phyloP scores from a whole-genome alignment of 805 yeast species.

The Wickerhamomyces rabaulensis region DNA sequence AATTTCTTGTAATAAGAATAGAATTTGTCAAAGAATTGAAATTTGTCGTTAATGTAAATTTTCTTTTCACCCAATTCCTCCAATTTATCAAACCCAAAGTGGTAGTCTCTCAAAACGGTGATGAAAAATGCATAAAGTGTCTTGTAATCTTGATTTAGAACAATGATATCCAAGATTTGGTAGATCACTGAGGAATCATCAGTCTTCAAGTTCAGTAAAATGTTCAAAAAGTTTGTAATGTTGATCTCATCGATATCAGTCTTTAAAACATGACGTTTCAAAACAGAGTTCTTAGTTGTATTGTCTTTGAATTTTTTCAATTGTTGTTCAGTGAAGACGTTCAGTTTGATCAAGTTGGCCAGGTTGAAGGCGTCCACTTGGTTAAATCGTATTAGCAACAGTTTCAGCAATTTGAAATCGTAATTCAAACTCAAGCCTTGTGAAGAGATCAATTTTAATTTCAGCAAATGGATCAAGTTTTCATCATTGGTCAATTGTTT shows the following conservation, averaged over 20 bases:
- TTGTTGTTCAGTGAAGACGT: constrained; percentile 11
- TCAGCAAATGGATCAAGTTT: constrained; percentile 25
- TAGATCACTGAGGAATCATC: constrained; percentile 9
- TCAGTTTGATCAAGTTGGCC: constrained; percentile 12
- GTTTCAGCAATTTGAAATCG: constrained; percentile 29
- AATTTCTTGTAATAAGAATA: constrained; percentile 19
- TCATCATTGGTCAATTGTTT: constrained; percentile 16
- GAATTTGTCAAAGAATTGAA: constrained; percentile 17
- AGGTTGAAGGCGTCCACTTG: constrained; percentile 17
- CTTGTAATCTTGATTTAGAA: constrained; percentile 29
- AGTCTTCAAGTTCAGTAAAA: constrained; percentile 5
- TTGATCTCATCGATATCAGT: constrained; percentile 9
- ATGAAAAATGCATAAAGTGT: constrained; percentile 33
- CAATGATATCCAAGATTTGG: constrained; percentile 18
- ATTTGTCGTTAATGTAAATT: constrained; percentile 12
- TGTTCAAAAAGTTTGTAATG: constrained; percentile 4
- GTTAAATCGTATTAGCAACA: constrained; percentile 17
- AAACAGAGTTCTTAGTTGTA: constrained; percentile 8
- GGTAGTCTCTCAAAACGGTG: constrained; percentile 41
- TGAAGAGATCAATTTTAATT: constrained; percentile 31
- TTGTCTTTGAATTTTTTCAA: constrained; percentile 16
- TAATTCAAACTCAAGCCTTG: constrained; percentile 28
- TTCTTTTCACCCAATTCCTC: constrained; percentile 17
- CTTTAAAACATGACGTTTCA: constrained; percentile 9
- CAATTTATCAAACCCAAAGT: constrained; percentile 42